Conservation (phyloP, 257 asterid genomes). For the Catharanthus roseus region DNA sequence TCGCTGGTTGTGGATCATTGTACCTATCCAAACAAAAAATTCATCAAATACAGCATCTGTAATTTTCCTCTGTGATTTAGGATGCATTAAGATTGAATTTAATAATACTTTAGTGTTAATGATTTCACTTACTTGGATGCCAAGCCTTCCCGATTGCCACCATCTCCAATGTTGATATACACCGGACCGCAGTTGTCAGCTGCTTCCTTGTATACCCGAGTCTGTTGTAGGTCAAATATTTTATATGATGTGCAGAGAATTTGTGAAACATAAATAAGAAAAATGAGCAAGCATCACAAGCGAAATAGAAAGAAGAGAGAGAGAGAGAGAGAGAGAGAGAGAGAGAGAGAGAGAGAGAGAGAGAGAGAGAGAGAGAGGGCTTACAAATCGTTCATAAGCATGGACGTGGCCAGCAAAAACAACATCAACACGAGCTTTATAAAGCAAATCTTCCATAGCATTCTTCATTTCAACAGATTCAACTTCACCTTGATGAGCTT, state of each 20-base stretch:
- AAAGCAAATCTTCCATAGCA: slow-evolving; percentile 63
- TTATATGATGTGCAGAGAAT: too few relatives aligned
- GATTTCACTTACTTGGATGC: slow-evolving; percentile 38
- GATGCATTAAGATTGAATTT: too few relatives aligned
- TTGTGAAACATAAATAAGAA: too few relatives aligned
- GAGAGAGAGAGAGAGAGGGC: slow-evolving; percentile 9
- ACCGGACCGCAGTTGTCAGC: slow-evolving; percentile 58
- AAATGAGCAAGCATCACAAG: too few relatives aligned
- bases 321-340: too few relatives aligned
- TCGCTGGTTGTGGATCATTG: slow-evolving; percentile 43
- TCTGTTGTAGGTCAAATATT: slow-evolving; percentile 17
- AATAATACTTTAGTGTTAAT: not conserved
- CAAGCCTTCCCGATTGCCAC: slow-evolving; percentile 90
- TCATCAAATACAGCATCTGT: too few relatives aligned
- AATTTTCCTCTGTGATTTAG: too few relatives aligned
- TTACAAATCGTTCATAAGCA: slow-evolving; percentile 91
- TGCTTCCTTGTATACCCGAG: slow-evolving; percentile 49
- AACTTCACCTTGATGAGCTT: slow-evolving; percentile 68
- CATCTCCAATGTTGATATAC: slow-evolving; percentile 67
- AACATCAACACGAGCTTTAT: slow-evolving; percentile 51
- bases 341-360: too few relatives aligned
- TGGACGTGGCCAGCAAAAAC: slow-evolving; percentile 90
- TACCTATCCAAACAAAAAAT: slow-evolving; percentile 29
- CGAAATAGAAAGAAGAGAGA: too few relatives aligned
- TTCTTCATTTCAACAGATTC: slow-evolving; percentile 57